phyloP scores from a whole-genome alignment of 371 early-diverging fungal genomes.

The Vittaforma corneae region DNA sequence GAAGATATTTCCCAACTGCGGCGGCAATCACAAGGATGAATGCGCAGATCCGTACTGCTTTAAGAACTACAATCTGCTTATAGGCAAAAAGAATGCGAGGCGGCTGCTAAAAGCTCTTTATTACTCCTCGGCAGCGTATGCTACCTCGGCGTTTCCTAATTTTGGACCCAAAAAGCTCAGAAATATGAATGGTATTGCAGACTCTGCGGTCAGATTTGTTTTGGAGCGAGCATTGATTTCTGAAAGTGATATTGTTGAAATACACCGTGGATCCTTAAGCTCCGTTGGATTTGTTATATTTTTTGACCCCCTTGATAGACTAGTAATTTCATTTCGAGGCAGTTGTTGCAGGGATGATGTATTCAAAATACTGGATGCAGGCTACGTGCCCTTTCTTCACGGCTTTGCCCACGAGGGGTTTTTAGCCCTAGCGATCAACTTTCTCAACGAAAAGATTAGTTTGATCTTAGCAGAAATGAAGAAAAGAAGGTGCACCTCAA shows the following conservation, averaged over 20 bases:
- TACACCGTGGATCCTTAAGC: neutral
- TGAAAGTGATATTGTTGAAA: conserved; percentile 9
- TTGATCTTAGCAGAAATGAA: conserved; percentile 20
- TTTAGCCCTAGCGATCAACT: conserved; percentile 36
- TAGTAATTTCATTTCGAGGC: conserved; percentile 46
- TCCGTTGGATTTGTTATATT: neutral
- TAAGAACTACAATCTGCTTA: too few species aligned
- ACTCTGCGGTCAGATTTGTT: conserved; percentile 9
- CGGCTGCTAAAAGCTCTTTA: neutral
- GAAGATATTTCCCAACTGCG: too few species aligned
- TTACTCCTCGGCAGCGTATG: conserved; percentile 17
- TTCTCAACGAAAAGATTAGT: conserved; percentile 36
- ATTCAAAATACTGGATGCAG: conserved; percentile 38
- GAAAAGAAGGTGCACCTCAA: conserved; percentile 14
- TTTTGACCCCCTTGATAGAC: conserved; percentile 9
- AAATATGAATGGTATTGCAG: neutral
- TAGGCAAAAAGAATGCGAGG: conserved; percentile 3
- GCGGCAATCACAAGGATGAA: too few species aligned
- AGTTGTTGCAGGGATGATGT: conserved; percentile 35
- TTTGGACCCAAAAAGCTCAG: neutral
- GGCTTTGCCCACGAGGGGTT: conserved; percentile 55
- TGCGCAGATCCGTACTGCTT: too few species aligned
- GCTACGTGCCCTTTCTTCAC: conserved; percentile 37
- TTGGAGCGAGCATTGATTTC: conserved; percentile 10
- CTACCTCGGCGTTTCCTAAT: neutral